Evolutionary conservation across 2,329 filamentous ascomycete species (phyloP).

Genomic region (Alternaria metachromatica): DNA sequence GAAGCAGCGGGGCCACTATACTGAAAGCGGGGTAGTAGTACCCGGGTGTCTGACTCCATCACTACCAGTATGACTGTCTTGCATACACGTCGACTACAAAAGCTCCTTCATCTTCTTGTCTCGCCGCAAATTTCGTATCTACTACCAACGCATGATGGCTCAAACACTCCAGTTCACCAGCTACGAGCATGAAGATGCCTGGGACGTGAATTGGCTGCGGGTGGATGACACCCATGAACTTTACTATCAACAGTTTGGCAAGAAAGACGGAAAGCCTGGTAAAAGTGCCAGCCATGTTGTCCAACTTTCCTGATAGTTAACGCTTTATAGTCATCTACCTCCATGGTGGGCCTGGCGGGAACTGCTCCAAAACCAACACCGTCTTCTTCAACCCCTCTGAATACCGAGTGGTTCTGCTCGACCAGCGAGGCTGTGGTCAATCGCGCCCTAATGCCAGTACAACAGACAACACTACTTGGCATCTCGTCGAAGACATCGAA

Average conservation of each 20-base stretch:
- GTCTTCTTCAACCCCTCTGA: slow-evolving; percentile 54
- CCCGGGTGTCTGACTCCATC: slow-evolving; percentile 5
- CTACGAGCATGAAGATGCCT: slow-evolving; percentile 45
- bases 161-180: slow-evolving; percentile 23
- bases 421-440: slow-evolving; percentile 56
- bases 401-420: slow-evolving; percentile 56
- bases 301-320: not conserved
- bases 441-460: slow-evolving; percentile 52
- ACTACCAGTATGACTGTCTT: not conserved
- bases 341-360: slow-evolving; percentile 55
- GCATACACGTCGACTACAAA: not conserved
- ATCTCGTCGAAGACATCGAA: slow-evolving; percentile 56
- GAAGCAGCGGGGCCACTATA: slow-evolving; percentile 9
- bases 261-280: slow-evolving; percentile 49
- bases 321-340: slow-evolving; percentile 48
- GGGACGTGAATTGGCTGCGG: slow-evolving; percentile 40
- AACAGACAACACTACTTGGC: slow-evolving; percentile 55
- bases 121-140: not conserved
- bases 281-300: not conserved
- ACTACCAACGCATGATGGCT: slow-evolving; percentile 10
- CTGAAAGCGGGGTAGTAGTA: slow-evolving; percentile 17
- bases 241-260: slow-evolving; percentile 51
- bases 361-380: slow-evolving; percentile 45
- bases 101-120: not conserved
- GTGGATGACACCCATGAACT: slow-evolving; percentile 47